phyloP scores from a whole-genome alignment of 176 grass and related monocot genomes.

The Phoenix dactylifera region DNA sequence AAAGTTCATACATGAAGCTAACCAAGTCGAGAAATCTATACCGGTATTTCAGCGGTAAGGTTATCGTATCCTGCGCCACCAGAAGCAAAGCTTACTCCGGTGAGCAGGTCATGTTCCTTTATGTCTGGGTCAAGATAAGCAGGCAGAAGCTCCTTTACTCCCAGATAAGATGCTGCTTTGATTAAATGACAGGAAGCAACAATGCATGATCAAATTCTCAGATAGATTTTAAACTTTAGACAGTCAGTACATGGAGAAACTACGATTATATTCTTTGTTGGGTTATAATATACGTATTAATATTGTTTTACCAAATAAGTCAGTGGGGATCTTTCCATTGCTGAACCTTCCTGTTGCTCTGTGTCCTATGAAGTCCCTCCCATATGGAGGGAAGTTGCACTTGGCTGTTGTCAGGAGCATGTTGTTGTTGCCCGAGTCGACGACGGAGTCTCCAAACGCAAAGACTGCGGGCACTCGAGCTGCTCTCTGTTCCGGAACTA shows the following conservation, averaged over 20 bases:
- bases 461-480: constrained; percentile 29
- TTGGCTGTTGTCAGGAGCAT: constrained; percentile 26
- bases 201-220: no score
- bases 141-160: constrained; percentile 29
- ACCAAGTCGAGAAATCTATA: not conserved
- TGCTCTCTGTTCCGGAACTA: no score
- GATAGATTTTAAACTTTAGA: no score
- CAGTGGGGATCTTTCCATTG: constrained; percentile 41
- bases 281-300: no score
- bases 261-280: no score
- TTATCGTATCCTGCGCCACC: constrained; percentile 25
- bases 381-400: constrained; percentile 39
- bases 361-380: constrained; percentile 38
- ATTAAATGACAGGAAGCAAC: not conserved
- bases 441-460: constrained; percentile 58
- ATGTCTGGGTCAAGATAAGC: constrained; percentile 25
- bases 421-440: constrained; percentile 65
- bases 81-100: constrained; percentile 30
- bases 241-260: no score
- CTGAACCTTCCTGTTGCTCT: constrained; percentile 46
- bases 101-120: constrained; percentile 21
- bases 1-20: no score
- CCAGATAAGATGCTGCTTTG: constrained; percentile 25
- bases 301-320: constrained; percentile 26
- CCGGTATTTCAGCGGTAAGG: constrained; percentile 21